A percentile compares a stretch with the other conserved stretches of the same genome.
Evolutionary conservation across 768 basidiomycete genomes (phyloP).

Genomic region (Cystoderma amianthinum): DNA sequence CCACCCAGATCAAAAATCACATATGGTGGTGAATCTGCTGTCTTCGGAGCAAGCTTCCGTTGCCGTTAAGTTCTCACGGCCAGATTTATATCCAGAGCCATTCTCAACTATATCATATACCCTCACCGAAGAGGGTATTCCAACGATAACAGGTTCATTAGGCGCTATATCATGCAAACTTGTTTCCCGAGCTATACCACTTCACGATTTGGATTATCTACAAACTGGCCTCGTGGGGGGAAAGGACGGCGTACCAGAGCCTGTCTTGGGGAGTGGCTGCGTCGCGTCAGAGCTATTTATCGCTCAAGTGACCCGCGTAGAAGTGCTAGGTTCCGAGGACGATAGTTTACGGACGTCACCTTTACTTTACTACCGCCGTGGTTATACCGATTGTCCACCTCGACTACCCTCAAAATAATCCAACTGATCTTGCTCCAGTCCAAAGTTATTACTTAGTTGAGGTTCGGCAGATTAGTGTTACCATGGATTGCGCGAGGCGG

Average conservation of each 20-base stretch:
- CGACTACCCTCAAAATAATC: slow-evolving; percentile 1
- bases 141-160: slow-evolving; percentile 49
- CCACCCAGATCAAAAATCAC: slow-evolving; percentile 19
- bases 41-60: slow-evolving; percentile 55
- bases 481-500: no score
- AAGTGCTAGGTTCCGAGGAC: slow-evolving; percentile 16
- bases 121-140: background rate
- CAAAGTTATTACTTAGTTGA: background rate
- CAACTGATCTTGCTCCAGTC: background rate
- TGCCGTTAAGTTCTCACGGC: slow-evolving; percentile 67
- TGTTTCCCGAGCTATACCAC: slow-evolving; percentile 49
- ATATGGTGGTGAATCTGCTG: slow-evolving; percentile 79
- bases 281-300: slow-evolving; percentile 70
- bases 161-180: slow-evolving; percentile 73
- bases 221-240: slow-evolving; percentile 10
- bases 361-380: slow-evolving; percentile 56
- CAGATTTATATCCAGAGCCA: slow-evolving; percentile 59
- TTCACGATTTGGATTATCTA: slow-evolving; percentile 46
- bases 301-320: slow-evolving; percentile 66
- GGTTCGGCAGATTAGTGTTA: background rate
- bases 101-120: slow-evolving; percentile 30
- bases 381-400: slow-evolving; percentile 43
- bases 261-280: slow-evolving; percentile 11
- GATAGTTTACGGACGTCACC: slow-evolving; percentile 34
- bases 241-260: slow-evolving; percentile 5